phyloP scores from a whole-genome alignment of 495 filamentous ascomycete species.

The Penicillium psychrofluorescens region DNA sequence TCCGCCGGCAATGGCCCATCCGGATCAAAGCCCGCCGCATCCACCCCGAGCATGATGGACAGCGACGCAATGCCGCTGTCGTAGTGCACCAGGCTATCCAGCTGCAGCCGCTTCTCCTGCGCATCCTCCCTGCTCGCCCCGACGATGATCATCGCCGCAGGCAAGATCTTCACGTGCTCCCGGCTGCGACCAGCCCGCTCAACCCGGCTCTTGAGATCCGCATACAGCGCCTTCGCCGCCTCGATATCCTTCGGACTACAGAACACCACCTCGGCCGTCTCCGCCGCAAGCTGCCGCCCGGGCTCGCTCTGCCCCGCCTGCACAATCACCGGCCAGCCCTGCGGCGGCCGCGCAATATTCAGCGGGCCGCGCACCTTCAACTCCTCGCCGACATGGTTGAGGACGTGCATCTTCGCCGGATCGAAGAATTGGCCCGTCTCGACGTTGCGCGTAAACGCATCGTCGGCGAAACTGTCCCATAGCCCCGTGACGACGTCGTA shows the following conservation, averaged over 20 bases:
- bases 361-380: conserved; percentile 40
- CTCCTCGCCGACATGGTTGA: conserved; percentile 44
- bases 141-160: conserved; percentile 43
- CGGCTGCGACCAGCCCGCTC: conserved; percentile 32
- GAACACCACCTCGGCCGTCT: conserved; percentile 51
- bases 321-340: conserved; percentile 51
- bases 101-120: conserved; percentile 35
- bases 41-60: conserved; percentile 38
- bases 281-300: conserved; percentile 43
- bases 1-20: conserved; percentile 41
- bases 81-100: conserved; percentile 49
- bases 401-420: conserved; percentile 39
- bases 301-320: conserved; percentile 50
- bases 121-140: conserved; percentile 39
- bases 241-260: conserved; percentile 33
- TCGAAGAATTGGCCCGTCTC: conserved; percentile 42
- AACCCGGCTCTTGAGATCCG: conserved; percentile 42
- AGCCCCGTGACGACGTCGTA: conserved; percentile 31
- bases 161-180: conserved; percentile 45
- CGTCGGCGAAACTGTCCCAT: conserved; percentile 50
- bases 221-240: conserved; percentile 43
- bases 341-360: conserved; percentile 46
- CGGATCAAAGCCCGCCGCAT: conserved; percentile 41
- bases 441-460: conserved; percentile 42
- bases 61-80: conserved; percentile 50